Base-by-base conservation (phyloP, 2,329 filamentous ascomycete species). In the Botrytis tulipae region DNA sequence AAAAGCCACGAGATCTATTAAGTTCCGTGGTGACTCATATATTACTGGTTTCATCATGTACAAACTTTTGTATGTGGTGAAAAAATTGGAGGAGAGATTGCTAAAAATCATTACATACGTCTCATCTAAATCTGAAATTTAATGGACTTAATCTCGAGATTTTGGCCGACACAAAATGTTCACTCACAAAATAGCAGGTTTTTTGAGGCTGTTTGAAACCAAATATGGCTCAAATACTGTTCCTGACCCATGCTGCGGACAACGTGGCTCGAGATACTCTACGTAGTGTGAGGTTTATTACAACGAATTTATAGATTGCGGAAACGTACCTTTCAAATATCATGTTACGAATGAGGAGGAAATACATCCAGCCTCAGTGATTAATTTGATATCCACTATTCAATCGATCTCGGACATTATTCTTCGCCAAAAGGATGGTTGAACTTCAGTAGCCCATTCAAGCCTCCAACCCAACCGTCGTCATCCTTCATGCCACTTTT, bases 371-470 rank as follows among this genome's bases (percentile, higher is more conserved):
- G 42, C 51, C 54, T 46, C 40, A 40, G 54, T 61, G 44, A 46
- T 32, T 42, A 20, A 16, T 32, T 22, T 29, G 25, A 42, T 22
- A 10, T 22, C 48, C 40, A 51, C 35, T 25, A 44, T 44, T 40
- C 29, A 32, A 18, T 61, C 51, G 40, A 37, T 68, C 35, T 35
- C 8, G 37, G n/a, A 57, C 6, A 66, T 69, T n/a, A 75, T 66
- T 77, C 86, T 79, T 92, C 91, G 0, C 96, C 96, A 85, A 98
- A 98, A 0, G 95, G 95, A 83, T 97, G 93, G 82, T 99, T 99
- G 82, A 98, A 99, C 84, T 99, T 99, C 78, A 99, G 84, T 79
- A 98, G 82, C 16, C 94, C 93, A 80, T 97, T 99, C 80, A 99
- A 83, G 0, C 96, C 95, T 1, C 95, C 95, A 3, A 99, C 95